These are phyloP conservation scores for Neonectria neomacrospora DNA, from an alignment of 2,329 filamentous ascomycete genomes.

Conservation along the genomic window DNA sequence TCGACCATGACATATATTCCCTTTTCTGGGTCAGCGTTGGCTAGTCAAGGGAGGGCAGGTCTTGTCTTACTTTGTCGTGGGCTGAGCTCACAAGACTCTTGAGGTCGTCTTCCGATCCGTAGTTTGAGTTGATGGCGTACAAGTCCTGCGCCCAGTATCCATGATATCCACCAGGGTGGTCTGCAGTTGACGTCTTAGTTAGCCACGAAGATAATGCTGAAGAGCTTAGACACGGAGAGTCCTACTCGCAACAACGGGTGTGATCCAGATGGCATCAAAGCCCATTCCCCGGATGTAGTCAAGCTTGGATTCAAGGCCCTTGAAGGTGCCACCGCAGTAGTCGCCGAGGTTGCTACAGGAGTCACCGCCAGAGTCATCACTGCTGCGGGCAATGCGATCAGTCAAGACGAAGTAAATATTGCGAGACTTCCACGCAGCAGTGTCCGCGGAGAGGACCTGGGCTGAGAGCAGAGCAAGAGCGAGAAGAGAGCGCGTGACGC, in stretches of 20 bases:
- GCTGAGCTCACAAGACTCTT: not conserved
- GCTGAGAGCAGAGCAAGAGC: not conserved
- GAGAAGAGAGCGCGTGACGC: not conserved
- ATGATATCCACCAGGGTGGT: not conserved
- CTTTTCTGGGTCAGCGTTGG: conserved; percentile 19
- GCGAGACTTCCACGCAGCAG: conserved; percentile 61
- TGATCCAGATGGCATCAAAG: conserved; percentile 69
- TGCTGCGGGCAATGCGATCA: conserved; percentile 63
- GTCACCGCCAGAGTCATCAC: conserved; percentile 56
- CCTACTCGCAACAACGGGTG: conserved; percentile 63
- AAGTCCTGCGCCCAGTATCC: not conserved
- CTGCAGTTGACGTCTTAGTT: not conserved
- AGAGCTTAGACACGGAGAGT: not conserved
- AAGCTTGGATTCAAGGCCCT: conserved; percentile 66
- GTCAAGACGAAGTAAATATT: conserved; percentile 70
- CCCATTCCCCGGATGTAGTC: conserved; percentile 73
- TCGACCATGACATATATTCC: conserved; percentile 69
- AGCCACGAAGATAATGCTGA: not conserved
- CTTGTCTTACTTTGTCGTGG: not conserved
- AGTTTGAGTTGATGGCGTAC: not conserved
- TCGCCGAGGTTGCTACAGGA: conserved; percentile 54
- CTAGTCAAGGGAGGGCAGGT: rapidly evolving
- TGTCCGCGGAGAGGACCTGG: conserved; percentile 45
- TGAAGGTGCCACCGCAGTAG: conserved; percentile 72
- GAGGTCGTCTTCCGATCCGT: not conserved